Percentiles rank a stretch among this genome's conserved stretches.
phyloP scores from a whole-genome alignment of 371 early-diverging fungal genomes.

The Furculomyces boomerangus region DNA sequence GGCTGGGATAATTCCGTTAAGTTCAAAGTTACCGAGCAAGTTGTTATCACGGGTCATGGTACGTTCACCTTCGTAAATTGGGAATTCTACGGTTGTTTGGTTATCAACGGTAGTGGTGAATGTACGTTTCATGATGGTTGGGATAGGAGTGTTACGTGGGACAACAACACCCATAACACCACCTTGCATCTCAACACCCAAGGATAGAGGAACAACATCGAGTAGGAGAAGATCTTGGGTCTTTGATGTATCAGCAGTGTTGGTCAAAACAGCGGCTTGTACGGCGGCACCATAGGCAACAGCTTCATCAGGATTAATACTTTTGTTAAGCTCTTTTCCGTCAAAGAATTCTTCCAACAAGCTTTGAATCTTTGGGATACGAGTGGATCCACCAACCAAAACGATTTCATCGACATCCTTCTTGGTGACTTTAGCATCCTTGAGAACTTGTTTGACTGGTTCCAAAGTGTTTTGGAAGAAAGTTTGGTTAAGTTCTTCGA shows the following conservation, averaged over 20 bases:
- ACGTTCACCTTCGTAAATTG: slow-evolving; percentile 97
- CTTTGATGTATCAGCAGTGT: slow-evolving; percentile 58
- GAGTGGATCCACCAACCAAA: slow-evolving; percentile 99
- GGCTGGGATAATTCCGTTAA: slow-evolving; percentile 87
- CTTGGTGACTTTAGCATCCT: slow-evolving; percentile 89
- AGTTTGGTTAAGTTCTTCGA: slow-evolving; percentile 91
- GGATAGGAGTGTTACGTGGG: slow-evolving; percentile 93
- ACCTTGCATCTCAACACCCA: slow-evolving; percentile 86
- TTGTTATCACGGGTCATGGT: slow-evolving; percentile 94
- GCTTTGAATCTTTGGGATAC: slow-evolving; percentile 99
- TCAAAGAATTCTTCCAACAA: slow-evolving; percentile 94
- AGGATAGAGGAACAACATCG: slow-evolving; percentile 67
- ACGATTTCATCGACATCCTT: slow-evolving; percentile 88
- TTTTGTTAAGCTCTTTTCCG: slow-evolving; percentile 93
- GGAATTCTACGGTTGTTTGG: slow-evolving; percentile 96
- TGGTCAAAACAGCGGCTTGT: slow-evolving; percentile 83
- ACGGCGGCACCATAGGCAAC: slow-evolving; percentile 99
- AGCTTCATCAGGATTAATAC: slow-evolving; percentile 97
- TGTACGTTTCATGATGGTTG: slow-evolving; percentile 90
- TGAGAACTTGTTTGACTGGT: slow-evolving; percentile 89
- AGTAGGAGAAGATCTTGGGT: slow-evolving; percentile 65
- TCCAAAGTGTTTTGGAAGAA: slow-evolving; percentile 88
- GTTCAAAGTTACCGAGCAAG: slow-evolving; percentile 90
- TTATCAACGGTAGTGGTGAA: slow-evolving; percentile 97
- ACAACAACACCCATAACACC: slow-evolving; percentile 95